Conservation (phyloP, 176 grass and related monocot genomes). For the Echinochloa phyllopogon region DNA sequence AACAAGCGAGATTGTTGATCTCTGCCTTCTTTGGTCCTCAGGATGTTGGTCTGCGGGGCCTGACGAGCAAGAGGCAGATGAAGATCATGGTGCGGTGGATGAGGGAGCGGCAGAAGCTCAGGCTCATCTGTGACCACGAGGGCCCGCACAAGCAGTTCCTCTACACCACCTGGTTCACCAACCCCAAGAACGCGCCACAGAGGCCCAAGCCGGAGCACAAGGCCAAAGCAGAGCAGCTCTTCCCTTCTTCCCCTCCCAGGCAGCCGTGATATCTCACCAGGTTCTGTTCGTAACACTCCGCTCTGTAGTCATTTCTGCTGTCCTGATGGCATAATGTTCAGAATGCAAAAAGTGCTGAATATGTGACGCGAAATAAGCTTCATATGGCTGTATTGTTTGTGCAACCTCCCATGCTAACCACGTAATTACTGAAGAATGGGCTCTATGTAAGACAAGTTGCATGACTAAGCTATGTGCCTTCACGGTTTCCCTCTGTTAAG, state of each 20-base stretch:
- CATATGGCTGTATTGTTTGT: neutral
- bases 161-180: conserved; percentile 98
- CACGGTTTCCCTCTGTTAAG: neutral
- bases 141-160: conserved; percentile 92
- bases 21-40: neutral
- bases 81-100: conserved; percentile 96
- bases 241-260: neutral
- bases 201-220: conserved; percentile 37
- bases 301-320: neutral
- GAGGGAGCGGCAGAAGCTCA: conserved; percentile 88
- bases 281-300: neutral
- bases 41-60: conserved; percentile 71
- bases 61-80: conserved; percentile 91
- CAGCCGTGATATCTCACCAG: neutral
- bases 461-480: neutral
- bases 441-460: neutral
- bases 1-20: neutral
- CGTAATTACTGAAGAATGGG: neutral
- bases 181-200: conserved; percentile 66
- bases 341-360: neutral
- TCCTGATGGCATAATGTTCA: neutral
- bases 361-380: neutral
- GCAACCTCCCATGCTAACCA: neutral
- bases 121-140: conserved; percentile 83
- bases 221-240: conserved; percentile 14